These are phyloP conservation scores for Beta lomatogona DNA, from an alignment of 179 eudicot species.

Conservation along the genomic window DNA sequence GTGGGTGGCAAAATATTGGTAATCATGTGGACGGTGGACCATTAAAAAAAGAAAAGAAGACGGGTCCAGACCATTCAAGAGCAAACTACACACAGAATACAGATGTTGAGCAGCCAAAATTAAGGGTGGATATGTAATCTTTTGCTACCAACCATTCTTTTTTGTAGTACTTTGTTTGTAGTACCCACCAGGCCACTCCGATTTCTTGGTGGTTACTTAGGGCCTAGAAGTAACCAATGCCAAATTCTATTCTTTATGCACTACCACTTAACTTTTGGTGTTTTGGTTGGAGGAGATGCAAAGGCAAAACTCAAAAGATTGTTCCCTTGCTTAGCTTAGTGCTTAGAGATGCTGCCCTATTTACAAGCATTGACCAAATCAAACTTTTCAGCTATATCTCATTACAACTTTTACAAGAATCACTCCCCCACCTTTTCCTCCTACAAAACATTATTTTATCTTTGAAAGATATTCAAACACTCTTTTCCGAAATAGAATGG, in stretches of 20 bases:
- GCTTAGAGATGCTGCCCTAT: not conserved
- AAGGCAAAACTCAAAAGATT: no score
- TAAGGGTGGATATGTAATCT: slow-evolving; percentile 20
- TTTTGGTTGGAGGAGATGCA: not conserved
- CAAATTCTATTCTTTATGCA: not conserved
- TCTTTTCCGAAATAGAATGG: no score
- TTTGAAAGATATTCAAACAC: no score
- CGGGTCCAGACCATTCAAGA: not conserved
- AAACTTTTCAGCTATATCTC: no score
- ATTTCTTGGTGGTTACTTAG: not conserved
- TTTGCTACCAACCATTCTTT: slow-evolving; percentile 23
- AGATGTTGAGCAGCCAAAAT: slow-evolving; percentile 16
- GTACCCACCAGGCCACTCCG: no score
- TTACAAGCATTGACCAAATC: no score
- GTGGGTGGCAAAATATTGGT: slow-evolving; percentile 6
- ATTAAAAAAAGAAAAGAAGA: no score
- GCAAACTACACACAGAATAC: not conserved
- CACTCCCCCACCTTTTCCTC: no score
- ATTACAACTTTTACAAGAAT: no score
- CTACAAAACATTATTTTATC: no score
- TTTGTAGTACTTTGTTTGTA: not conserved
- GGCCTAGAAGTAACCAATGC: not conserved
- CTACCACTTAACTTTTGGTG: not conserved
- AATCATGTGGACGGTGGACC: slow-evolving; percentile 17
- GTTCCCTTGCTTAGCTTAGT: not conserved